A percentile compares a stretch with the other conserved stretches of the same genome.
Conservation (phyloP, 768 basidiomycete species). For the Kwoniella sp. region DNA sequence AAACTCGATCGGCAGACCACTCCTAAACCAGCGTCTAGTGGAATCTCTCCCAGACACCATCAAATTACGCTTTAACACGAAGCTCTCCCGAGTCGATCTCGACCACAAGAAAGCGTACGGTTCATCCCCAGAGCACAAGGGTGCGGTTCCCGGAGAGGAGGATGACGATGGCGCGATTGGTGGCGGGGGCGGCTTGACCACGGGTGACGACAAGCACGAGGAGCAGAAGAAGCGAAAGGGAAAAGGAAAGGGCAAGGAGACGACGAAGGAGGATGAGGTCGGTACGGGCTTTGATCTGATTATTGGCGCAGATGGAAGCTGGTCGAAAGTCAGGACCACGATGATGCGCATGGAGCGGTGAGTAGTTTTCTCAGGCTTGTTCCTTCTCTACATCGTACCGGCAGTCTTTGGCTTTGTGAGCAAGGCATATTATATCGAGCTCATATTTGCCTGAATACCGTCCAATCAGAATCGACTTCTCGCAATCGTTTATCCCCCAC, state of each 20-base stretch:
- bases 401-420: background rate
- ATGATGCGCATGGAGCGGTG: constrained; percentile 94
- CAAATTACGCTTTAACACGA: constrained; percentile 75
- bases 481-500: constrained; percentile 91
- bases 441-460: too few species aligned
- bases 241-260: constrained; percentile 18
- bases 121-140: constrained; percentile 8
- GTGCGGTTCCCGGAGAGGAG: constrained; percentile 38
- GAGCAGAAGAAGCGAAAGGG: constrained; percentile 7
- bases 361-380: constrained; percentile 41
- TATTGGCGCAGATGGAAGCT: constrained; percentile 91
- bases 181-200: constrained; percentile 7
- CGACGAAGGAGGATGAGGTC: constrained; percentile 31
- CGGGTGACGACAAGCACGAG: background rate
- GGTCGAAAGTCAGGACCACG: constrained; percentile 85
- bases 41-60: constrained; percentile 72
- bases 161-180: constrained; percentile 34
- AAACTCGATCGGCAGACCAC: constrained; percentile 85
- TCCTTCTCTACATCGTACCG: background rate
- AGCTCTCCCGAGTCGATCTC: constrained; percentile 76
- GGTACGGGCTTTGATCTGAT: constrained; percentile 54
- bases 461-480: constrained; percentile 79
- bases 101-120: constrained; percentile 55
- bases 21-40: constrained; percentile 83
- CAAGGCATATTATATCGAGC: background rate